A percentile compares a stretch with the other conserved stretches of the same genome.
Conservation (phyloP, 768 basidiomycete species). For the Suillus decipiens region DNA sequence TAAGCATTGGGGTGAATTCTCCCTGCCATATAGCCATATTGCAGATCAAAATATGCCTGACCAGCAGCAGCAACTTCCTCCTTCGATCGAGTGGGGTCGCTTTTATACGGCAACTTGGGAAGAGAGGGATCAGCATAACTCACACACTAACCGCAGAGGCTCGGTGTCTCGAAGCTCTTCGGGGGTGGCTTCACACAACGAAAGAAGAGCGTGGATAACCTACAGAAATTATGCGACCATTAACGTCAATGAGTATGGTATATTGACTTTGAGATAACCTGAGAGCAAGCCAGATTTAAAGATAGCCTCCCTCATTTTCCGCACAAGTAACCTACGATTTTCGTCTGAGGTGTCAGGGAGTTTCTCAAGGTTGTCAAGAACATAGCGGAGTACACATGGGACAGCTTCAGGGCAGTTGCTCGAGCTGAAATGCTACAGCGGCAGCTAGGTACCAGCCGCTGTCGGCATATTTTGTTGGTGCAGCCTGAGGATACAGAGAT, state of each 20-base stretch:
- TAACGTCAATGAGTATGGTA: background rate
- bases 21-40: slow-evolving; percentile 59
- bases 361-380: slow-evolving; percentile 43
- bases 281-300: slow-evolving; percentile 60
- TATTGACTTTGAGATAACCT: slow-evolving; percentile 58
- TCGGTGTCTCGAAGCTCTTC: slow-evolving; percentile 49
- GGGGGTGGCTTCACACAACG: slow-evolving; percentile 53
- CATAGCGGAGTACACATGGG: slow-evolving; percentile 53
- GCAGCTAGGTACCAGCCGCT: slow-evolving; percentile 65
- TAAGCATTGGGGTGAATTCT: slow-evolving; percentile 49
- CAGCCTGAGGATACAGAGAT: slow-evolving; percentile 41
- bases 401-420: slow-evolving; percentile 62
- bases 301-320: slow-evolving; percentile 58
- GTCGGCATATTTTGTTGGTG: slow-evolving; percentile 20
- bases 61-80: slow-evolving; percentile 47
- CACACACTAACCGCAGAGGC: slow-evolving; percentile 43
- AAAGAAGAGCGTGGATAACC: slow-evolving; percentile 54
- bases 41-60: slow-evolving; percentile 42
- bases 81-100: slow-evolving; percentile 40
- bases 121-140: background rate
- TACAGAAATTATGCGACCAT: slow-evolving; percentile 21
- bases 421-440: slow-evolving; percentile 55
- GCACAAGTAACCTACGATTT: slow-evolving; percentile 46
- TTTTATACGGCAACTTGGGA: slow-evolving; percentile 21
- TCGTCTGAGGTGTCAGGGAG: slow-evolving; percentile 27